A percentile compares a stretch with the other conserved stretches of the same genome.
These are phyloP conservation scores for Dioszegia crocea DNA, from an alignment of 768 basidiomycete genomes.

Conservation along the genomic window DNA sequence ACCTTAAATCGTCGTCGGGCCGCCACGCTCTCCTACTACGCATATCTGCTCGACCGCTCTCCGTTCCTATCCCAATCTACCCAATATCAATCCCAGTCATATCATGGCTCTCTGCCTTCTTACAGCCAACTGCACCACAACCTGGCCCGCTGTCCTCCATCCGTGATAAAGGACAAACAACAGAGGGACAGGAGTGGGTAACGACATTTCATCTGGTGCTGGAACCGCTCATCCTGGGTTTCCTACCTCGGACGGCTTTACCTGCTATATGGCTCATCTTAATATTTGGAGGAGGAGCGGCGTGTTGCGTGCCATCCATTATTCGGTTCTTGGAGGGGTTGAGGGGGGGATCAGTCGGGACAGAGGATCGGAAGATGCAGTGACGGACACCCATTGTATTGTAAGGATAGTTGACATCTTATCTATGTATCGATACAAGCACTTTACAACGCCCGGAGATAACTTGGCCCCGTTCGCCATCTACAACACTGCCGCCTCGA, in stretches of 20 bases:
- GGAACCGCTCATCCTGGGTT: slow-evolving; percentile 27
- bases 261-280: slow-evolving; percentile 19
- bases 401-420: too few relatives aligned
- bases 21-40: background rate
- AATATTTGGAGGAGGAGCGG: slow-evolving; percentile 9
- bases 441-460: too few relatives aligned
- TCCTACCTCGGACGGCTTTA: slow-evolving; percentile 27
- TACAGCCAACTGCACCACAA: background rate
- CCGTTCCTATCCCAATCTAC: background rate
- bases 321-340: slow-evolving; percentile 12
- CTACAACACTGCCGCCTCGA: slow-evolving; percentile 34
- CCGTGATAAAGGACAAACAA: background rate
- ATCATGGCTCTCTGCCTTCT: slow-evolving; percentile 3
- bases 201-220: slow-evolving; percentile 16
- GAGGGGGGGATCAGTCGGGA: too few relatives aligned
- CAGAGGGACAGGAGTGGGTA: slow-evolving; percentile 2
- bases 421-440: background rate
- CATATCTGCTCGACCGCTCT: background rate
- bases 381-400: too few relatives aligned
- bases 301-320: slow-evolving; percentile 12
- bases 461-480: too few relatives aligned
- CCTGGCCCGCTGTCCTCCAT: too few relatives aligned
- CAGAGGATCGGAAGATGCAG: background rate
- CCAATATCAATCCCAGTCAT: background rate
- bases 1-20: background rate